A percentile compares a stretch with the other conserved stretches of the same genome.
phyloP scores from a whole-genome alignment of 148 eudicot species.

The Amaranthus palmeri region DNA sequence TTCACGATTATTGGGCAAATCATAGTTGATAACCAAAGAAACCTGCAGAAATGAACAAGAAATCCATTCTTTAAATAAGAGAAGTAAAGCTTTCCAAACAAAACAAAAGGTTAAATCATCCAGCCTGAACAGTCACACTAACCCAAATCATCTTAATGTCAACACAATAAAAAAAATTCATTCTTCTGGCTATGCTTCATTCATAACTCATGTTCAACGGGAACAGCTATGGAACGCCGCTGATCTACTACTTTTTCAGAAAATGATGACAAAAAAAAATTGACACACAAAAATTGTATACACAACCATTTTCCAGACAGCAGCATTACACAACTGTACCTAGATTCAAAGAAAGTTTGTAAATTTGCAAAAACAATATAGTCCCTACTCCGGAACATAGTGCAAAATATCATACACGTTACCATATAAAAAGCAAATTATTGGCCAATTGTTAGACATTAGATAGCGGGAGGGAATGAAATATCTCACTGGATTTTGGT shows the following conservation, averaged over 20 bases:
- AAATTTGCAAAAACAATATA: too few species aligned
- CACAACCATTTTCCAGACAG: too few species aligned
- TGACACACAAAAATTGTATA: neutral
- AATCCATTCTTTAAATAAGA: neutral
- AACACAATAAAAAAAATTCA: too few species aligned
- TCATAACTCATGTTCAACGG: neutral
- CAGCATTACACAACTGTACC: neutral
- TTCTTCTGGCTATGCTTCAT: too few species aligned
- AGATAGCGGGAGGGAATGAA: neutral
- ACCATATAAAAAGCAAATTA: neutral
- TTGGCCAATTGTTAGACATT: neutral
- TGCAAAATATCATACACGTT: neutral
- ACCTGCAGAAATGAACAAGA: conserved; percentile 39
- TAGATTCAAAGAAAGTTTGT: neutral
- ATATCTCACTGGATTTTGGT: neutral
- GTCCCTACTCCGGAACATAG: neutral
- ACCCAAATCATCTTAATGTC: neutral
- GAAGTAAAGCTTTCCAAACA: neutral
- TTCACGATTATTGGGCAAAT: conserved; percentile 90
- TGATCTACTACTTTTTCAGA: neutral
- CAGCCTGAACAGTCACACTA: neutral
- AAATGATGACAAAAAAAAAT: neutral
- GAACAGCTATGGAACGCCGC: neutral
- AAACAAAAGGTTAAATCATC: too few species aligned
- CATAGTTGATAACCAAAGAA: conserved; percentile 92